Base-by-base conservation (phyloP, 1,284 basidiomycete genomes). In the Trichosporon ovoides region DNA sequence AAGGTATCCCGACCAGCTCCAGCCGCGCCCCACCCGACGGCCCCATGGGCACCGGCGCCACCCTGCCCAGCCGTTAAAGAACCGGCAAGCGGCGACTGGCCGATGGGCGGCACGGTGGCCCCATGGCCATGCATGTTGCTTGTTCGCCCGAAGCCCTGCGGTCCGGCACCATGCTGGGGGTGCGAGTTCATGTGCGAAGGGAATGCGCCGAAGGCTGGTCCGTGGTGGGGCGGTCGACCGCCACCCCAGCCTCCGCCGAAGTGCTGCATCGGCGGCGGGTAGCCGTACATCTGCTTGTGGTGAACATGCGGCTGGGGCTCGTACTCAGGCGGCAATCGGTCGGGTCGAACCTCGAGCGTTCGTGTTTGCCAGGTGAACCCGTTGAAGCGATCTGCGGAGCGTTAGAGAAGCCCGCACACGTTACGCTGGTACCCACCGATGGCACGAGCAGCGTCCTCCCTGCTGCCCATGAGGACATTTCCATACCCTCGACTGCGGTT, bases 401-500 rank as follows among this genome's bases (percentile, higher is more conserved):
- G 22, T 56, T 49, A 56, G 59, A 5, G 10, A 31, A n/a, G 28
- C 28, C 28, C 28, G 28, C 28, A 9, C 4, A 9, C 28, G 28
- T 31, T 9, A 5, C 5, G 28, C 28, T 31, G 28, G 10, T 18
- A 66, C 78, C 52, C 53, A 80, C 79, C 79, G 38, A 93, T 87
- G 0, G 91, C 91, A 38, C 89, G 82, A 3, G 88, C 88, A 1
- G 92, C 94, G 71, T 98, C 94, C 72, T 95, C 92, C 34, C 89
- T 87, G 34, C 86, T 88, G 1, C 91, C 90, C 62, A 96, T 85
- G 19, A 97, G 82, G 7, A 97, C 92, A 3, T 91, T 96, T 19
- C 94, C 94, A 70, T 93, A 93, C 1, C 94, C 94, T 58, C 91
- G 83, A 57, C 88, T 91, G 66, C 93, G 83, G 70, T 95, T 95